Conservation (phyloP, 768 basidiomycete genomes). For the Xerocomellus amylosporus region DNA sequence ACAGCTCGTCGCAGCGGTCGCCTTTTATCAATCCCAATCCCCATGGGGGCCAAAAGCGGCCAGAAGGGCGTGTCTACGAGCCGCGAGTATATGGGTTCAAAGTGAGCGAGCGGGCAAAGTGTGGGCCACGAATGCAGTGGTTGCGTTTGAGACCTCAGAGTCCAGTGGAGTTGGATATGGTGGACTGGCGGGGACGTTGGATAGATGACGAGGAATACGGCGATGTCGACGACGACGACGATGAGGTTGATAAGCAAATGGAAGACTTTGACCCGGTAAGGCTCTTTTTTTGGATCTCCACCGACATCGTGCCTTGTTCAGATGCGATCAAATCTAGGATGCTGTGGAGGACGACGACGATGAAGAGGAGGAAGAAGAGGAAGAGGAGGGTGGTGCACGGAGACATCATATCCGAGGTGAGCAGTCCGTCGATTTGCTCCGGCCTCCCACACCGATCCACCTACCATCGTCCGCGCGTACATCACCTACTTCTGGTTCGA, state of each 20-base stretch:
- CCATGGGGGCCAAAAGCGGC: conserved; percentile 84
- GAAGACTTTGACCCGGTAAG: conserved; percentile 83
- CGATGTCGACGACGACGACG: conserved; percentile 54
- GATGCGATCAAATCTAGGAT: conserved; percentile 39
- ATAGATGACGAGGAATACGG: conserved; percentile 74
- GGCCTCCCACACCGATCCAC: conserved; percentile 39
- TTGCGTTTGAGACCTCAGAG: conserved; percentile 81
- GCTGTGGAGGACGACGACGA: conserved; percentile 57
- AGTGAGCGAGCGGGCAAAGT: conserved; percentile 92
- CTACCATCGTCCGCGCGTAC: conserved; percentile 46
- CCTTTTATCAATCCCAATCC: conserved; percentile 87
- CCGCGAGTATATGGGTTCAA: conserved; percentile 97
- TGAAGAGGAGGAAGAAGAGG: conserved; percentile 48
- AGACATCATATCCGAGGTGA: conserved; percentile 35
- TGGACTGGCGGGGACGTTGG: conserved; percentile 92
- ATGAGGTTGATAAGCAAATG: conserved; percentile 67
- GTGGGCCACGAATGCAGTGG: conserved; percentile 98
- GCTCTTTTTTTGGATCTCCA: not conserved
- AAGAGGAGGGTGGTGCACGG: conserved; percentile 26
- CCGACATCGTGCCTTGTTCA: conserved; percentile 5
- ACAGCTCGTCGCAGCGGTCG: conserved; percentile 44
- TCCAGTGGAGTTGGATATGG: conserved; percentile 75
- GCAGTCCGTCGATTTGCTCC: conserved; percentile 36
- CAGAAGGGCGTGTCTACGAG: conserved; percentile 81
- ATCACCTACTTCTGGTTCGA: conserved; percentile 50